Evolutionary conservation across 208 protist genomes (phyloP).

Genomic region (Acanthamoeba sp.): DNA sequence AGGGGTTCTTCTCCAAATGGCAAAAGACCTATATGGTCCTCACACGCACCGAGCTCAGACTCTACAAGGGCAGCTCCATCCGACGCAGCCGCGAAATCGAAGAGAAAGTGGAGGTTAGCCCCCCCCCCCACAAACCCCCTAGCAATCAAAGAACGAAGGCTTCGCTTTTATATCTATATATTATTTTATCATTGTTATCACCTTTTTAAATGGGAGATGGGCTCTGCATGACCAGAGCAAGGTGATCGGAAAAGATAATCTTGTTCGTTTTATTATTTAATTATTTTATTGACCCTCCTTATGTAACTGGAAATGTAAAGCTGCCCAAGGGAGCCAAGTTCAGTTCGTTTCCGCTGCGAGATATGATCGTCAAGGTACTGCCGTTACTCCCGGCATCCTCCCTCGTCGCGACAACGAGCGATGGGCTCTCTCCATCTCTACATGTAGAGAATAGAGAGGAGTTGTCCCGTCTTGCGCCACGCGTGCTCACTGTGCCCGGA

Average conservation of each 20-base stretch:
- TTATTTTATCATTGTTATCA: background rate
- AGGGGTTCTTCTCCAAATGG: conserved; percentile 59
- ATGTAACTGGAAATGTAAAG: background rate
- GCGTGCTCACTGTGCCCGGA: no score
- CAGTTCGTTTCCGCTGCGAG: background rate
- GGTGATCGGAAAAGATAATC: no score
- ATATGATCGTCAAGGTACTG: conserved; percentile 49
- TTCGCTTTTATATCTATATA: background rate
- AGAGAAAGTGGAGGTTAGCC: background rate
- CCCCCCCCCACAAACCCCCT: background rate
- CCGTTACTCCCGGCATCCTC: no score
- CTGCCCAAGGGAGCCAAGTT: conserved; percentile 22
- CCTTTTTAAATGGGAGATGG: no score
- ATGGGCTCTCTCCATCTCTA: background rate
- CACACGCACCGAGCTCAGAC: background rate
- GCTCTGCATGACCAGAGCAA: no score
- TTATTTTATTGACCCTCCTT: background rate
- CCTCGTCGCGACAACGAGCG: no score
- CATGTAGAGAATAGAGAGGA: no score
- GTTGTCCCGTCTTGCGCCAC: no score
- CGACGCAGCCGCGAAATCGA: conserved; percentile 12
- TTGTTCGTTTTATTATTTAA: background rate
- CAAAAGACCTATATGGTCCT: conserved; percentile 22
- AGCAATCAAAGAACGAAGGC: background rate
- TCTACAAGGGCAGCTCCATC: conserved; percentile 48